Base-by-base conservation (phyloP, 2,329 filamentous ascomycete species). In the Botrytis sinoallii region DNA sequence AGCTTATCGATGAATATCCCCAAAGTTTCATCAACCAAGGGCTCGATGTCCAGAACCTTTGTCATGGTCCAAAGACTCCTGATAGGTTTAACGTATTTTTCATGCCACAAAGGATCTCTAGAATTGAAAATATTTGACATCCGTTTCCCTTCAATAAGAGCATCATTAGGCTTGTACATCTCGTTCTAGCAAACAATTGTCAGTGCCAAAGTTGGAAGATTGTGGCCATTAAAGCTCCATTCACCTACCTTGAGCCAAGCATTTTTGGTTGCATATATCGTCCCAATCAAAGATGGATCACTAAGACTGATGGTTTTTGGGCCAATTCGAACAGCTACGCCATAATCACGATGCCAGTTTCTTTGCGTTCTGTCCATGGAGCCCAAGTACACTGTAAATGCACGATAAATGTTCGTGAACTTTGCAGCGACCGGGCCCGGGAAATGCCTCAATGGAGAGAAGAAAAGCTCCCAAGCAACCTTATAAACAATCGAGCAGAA, bases 251-350 rank as follows among this genome's bases (percentile, higher is more conserved):
- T 71, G 18, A 52, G 70, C 60, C 70, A 71, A 35, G 79, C 83
- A 81, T 77, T 87, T 84, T 38, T 86, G 78, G 10, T 86, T 77
- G 4, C 81, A 83, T 73, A 86, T 82, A 25, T 76, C 77, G 18
- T 81, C 82, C n/a, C 61, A 32, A 44, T 83, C 79, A 60, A 81
- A 77, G 73, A 83, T 81, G 52, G 77, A 78, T 71, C 82, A 81
- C n/a, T 83, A 79, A 61, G 86, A 82, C 71, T 86, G 83, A 76
- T 71, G 6, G 18, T 65, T 25, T 65, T 71, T 35, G 60, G 70
- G 4, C 60, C 70, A 65, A 65, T 44, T n/a, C 70, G 32, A 22
- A 71, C 60, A 38, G 70, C 70, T 25, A 20, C 55, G 12, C 60
- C 60, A 66, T 71, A 65, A 42, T 57, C 29, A 10, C 70, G 44